Conservation (phyloP, 805 yeast species). For the Candida qinlingensis region DNA sequence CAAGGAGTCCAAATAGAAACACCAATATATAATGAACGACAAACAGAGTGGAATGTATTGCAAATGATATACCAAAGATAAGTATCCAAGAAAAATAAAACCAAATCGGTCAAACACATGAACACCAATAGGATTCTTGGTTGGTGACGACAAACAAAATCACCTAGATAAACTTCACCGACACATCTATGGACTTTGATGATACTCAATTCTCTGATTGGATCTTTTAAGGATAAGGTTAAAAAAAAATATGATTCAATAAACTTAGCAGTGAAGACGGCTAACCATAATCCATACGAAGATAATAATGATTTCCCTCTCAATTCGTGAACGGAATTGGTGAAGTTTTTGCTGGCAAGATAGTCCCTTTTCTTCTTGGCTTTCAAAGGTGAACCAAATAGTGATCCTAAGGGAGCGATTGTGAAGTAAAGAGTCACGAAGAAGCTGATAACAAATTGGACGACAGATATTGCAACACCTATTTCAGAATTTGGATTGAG, state of each 20-base stretch:
- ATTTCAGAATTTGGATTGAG: conserved; percentile 27
- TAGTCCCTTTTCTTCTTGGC: conserved; percentile 30
- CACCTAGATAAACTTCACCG: conserved; percentile 56
- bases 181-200: conserved; percentile 52
- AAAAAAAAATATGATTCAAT: conserved; percentile 75
- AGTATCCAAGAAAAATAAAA: conserved; percentile 73
- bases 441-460: conserved; percentile 54
- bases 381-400: conserved; percentile 40
- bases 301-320: conserved; percentile 50
- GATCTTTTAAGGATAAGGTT: conserved; percentile 67
- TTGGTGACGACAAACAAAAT: conserved; percentile 47
- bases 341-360: conserved; percentile 52
- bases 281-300: conserved; percentile 65
- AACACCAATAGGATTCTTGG: conserved; percentile 50
- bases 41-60: conserved; percentile 69
- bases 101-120: conserved; percentile 55
- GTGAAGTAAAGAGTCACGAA: conserved; percentile 52
- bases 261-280: conserved; percentile 63
- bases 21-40: conserved; percentile 67
- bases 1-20: conserved; percentile 87
- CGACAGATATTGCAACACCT: conserved; percentile 41
- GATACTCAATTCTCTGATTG: conserved; percentile 60
- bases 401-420: conserved; percentile 51
- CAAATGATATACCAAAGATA: conserved; percentile 83
- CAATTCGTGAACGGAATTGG: conserved; percentile 51